Evolutionary conservation across 306 rosid genomes (phyloP).

Genomic region (Spatholobus suberectus): DNA sequence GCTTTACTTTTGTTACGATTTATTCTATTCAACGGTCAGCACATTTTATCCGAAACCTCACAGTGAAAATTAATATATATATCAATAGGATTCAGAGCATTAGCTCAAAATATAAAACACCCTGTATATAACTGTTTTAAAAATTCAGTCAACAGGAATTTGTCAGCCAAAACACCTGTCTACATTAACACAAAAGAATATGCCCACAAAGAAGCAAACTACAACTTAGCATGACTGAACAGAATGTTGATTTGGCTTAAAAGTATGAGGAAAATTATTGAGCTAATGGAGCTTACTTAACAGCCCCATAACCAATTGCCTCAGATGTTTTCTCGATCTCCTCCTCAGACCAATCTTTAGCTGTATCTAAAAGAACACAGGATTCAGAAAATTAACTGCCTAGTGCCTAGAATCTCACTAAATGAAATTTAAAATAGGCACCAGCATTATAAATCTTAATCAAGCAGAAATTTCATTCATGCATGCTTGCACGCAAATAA

Average conservation of each 20-base stretch:
- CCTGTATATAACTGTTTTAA: neutral
- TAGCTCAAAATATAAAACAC: conserved; percentile 9
- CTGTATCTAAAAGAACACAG: conserved; percentile 56
- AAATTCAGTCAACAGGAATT: neutral
- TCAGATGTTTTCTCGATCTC: conserved; percentile 82
- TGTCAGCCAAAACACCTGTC: neutral
- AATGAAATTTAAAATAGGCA: conserved; percentile 20
- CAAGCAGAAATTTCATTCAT: conserved; percentile 21
- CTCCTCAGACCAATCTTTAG: conserved; percentile 71
- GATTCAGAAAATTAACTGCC: conserved; percentile 32
- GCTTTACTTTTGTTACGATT: conserved; percentile 6
- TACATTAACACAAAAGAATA: conserved; percentile 20
- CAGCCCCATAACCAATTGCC: conserved; percentile 94
- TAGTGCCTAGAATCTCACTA: conserved; percentile 21
- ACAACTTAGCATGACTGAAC: conserved; percentile 15
- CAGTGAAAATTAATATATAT: neutral
- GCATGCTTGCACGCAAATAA: conserved; percentile 31
- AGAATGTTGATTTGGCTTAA: conserved; percentile 11
- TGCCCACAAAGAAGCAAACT: conserved; percentile 26
- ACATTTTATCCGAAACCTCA: conserved; percentile 14
- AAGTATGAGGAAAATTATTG: neutral
- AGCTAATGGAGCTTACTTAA: conserved; percentile 73
- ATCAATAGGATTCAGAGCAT: conserved; percentile 19
- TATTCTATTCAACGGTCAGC: conserved; percentile 32
- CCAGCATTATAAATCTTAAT: conserved; percentile 15